phyloP scores from a whole-genome alignment of 2,329 filamentous ascomycete species.

The Sordariomycetes sp. region DNA sequence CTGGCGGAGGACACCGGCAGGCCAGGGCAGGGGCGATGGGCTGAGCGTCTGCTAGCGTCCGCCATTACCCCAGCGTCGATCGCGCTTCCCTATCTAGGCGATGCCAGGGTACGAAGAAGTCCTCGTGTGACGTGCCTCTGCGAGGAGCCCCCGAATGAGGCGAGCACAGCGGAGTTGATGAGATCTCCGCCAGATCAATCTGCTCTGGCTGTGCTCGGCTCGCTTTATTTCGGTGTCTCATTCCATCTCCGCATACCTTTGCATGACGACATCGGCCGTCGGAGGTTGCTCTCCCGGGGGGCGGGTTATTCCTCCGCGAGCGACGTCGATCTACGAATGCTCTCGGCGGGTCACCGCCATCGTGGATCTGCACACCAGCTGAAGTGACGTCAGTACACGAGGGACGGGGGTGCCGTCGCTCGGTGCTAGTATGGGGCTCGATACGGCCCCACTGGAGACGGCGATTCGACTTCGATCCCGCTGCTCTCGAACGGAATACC shows the following conservation, averaged over 20 bases:
- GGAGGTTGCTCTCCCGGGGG: background rate
- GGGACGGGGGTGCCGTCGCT: background rate
- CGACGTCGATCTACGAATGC: background rate
- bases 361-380: background rate
- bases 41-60: background rate
- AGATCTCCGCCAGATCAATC: background rate
- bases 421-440: background rate
- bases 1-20: background rate
- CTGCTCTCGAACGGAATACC: too few relatives aligned
- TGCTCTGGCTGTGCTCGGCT: background rate
- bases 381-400: background rate
- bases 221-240: background rate
- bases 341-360: too few relatives aligned
- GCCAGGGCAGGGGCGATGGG: background rate
- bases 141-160: background rate
- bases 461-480: background rate
- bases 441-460: background rate
- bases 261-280: background rate
- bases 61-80: background rate
- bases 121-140: background rate
- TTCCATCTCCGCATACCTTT: background rate
- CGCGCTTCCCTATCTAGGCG: background rate
- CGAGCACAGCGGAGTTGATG: background rate
- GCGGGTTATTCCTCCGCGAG: background rate
- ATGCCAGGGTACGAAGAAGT: too few relatives aligned